phyloP scores from a whole-genome alignment of 345 rosid species.

The Citrus australasica region DNA sequence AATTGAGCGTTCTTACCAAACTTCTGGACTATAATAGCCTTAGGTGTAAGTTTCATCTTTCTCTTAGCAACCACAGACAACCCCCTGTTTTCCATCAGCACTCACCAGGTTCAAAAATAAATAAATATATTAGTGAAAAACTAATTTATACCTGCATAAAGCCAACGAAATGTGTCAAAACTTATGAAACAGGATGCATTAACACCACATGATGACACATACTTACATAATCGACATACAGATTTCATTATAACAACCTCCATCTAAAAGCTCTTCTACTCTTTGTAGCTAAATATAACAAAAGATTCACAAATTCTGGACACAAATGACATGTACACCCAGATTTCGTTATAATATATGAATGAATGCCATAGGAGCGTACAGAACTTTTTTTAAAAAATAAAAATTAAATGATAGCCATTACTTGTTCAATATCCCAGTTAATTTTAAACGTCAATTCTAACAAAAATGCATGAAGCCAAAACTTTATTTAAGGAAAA shows the following conservation, averaged over 20 bases:
- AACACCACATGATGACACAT: background rate
- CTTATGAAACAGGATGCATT: background rate
- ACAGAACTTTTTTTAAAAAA: background rate
- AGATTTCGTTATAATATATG: background rate
- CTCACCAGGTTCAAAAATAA: background rate
- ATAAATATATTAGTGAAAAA: background rate
- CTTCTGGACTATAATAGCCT: slow-evolving; percentile 68
- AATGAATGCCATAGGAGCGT: background rate
- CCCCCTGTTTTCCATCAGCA: slow-evolving; percentile 35
- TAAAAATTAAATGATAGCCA: background rate
- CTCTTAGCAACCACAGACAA: slow-evolving; percentile 16
- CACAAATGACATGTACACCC: background rate
- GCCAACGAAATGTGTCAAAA: background rate
- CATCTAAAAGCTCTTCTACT: background rate
- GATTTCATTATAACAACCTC: too few species aligned
- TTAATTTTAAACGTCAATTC: background rate
- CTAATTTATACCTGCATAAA: slow-evolving; percentile 9
- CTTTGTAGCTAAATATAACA: background rate
- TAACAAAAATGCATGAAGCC: background rate
- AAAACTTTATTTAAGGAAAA: background rate
- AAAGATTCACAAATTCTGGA: background rate
- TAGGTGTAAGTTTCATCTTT: slow-evolving; percentile 58
- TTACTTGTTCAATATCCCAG: background rate
- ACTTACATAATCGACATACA: background rate
- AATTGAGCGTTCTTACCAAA: slow-evolving; percentile 69